Evolutionary conservation across 768 basidiomycete genomes (phyloP).

Genomic region (Podaxis pistillaris): DNA sequence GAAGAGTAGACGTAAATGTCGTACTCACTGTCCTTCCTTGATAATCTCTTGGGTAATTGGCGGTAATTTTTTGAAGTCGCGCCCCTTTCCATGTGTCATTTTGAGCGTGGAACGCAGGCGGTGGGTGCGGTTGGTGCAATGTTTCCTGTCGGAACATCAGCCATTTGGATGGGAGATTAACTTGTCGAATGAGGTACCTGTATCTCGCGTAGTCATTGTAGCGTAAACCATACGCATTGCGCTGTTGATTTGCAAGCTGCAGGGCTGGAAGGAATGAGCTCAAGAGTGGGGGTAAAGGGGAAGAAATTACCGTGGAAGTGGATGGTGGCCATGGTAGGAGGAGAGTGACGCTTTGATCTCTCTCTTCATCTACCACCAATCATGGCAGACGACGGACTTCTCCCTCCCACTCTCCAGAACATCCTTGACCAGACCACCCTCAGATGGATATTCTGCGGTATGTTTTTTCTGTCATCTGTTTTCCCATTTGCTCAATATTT

Average conservation of each 20-base stretch:
- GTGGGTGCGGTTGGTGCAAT: slow-evolving; percentile 89
- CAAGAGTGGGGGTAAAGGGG: not conserved
- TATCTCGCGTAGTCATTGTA: slow-evolving; percentile 89
- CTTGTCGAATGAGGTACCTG: slow-evolving; percentile 44
- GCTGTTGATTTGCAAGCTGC: slow-evolving; percentile 82
- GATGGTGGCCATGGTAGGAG: slow-evolving; percentile 18
- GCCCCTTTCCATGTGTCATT: slow-evolving; percentile 84
- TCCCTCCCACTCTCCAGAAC: slow-evolving; percentile 89
- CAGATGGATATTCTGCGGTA: slow-evolving; percentile 99
- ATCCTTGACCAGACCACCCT: slow-evolving; percentile 88
- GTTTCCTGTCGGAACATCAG: slow-evolving; percentile 55
- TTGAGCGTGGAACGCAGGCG: slow-evolving; percentile 82
- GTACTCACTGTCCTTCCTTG: slow-evolving; percentile 77
- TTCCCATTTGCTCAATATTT: slow-evolving; percentile 12
- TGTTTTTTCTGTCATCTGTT: slow-evolving; percentile 28
- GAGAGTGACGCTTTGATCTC: slow-evolving; percentile 10
- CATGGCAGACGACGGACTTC: slow-evolving; percentile 58
- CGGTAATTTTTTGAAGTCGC: slow-evolving; percentile 85
- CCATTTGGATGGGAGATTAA: not conserved
- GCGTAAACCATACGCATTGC: slow-evolving; percentile 86
- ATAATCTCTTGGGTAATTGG: slow-evolving; percentile 63
- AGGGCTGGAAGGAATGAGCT: slow-evolving; percentile 51
- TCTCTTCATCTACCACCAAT: slow-evolving; percentile 15
- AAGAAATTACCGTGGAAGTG: slow-evolving; percentile 36
- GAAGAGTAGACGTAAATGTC: slow-evolving; percentile 10